phyloP scores from a whole-genome alignment of 2,329 filamentous ascomycete species.

The Alternaria sp. region DNA sequence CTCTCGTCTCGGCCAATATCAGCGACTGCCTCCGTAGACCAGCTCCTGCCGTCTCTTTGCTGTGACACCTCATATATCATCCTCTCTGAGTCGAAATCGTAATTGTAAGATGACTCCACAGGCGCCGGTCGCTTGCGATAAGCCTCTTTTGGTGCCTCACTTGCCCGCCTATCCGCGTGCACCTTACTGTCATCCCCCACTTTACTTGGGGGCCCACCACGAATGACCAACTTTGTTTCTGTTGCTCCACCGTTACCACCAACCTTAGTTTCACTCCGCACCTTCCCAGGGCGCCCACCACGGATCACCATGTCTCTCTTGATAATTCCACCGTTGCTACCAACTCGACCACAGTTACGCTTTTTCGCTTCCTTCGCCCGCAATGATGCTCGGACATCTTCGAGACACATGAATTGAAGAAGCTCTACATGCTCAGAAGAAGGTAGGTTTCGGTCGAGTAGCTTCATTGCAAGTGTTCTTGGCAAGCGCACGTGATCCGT shows the following conservation, averaged over 20 bases:
- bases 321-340: background rate
- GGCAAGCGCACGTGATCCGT: too few relatives aligned
- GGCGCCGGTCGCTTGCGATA: background rate
- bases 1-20: background rate
- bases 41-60: background rate
- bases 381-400: too few relatives aligned
- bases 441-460: too few relatives aligned
- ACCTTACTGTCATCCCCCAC: background rate
- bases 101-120: too few relatives aligned
- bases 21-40: background rate
- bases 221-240: background rate
- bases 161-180: background rate
- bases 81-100: too few relatives aligned
- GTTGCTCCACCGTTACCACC: background rate
- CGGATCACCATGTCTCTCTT: background rate
- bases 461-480: too few relatives aligned
- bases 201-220: too few relatives aligned
- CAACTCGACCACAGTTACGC: background rate
- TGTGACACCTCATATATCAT: too few relatives aligned
- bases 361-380: too few relatives aligned
- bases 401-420: too few relatives aligned
- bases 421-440: too few relatives aligned
- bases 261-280: background rate
- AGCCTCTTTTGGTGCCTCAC: background rate
- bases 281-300: background rate